Base-by-base conservation (phyloP, 2,329 filamentous ascomycete species). In the Tolypocladium endophyticum region DNA sequence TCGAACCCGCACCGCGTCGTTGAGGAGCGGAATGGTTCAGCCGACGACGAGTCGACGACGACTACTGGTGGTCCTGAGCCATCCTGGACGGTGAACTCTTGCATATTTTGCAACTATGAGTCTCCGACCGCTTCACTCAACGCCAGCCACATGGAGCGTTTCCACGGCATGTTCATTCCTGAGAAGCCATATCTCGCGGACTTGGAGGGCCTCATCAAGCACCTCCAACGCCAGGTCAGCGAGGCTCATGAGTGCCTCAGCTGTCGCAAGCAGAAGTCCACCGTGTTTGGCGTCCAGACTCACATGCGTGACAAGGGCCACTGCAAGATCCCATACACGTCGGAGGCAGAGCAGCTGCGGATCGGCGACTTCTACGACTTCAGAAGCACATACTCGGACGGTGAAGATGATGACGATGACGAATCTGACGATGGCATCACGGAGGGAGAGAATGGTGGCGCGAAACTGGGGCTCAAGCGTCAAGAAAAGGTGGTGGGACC, bases 321-420 rank as follows among this genome's bases (percentile, higher is more conserved):
- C 75, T 97, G 93, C 81, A 96, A 92, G 83, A 95, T 99, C 66
- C 92, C 91, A 0, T 99, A 93, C 72, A 86, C 87, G 57, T 88
- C 87, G 0, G 90, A 97, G 70, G 87, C 89, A 41, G 92, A 97
- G 70, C 91, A 97, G 76, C 82, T 97, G 36, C 91, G 95, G 59
- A 90, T 99, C 69, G 94, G 94, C 60, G 90, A 97, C 64, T 97
- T 90, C 73, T 99, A 99, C 74, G 94, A 99, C 71, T 99, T 99
- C 81, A 84, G 90, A 64, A 90, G 89, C 75, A 96, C 94, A 1
- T 99, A 99, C 73, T 94, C 92, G 0, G 94, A 97, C 68, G 85
- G 81, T 14, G 89, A 83, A 20, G 82, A 85, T 20, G 82, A 85
- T 1, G 84, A 84, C 7, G 84, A 86, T 28, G 80, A 79, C 16